Conservation (phyloP, 768 basidiomycete genomes). For the Tricholoma sp. region DNA sequence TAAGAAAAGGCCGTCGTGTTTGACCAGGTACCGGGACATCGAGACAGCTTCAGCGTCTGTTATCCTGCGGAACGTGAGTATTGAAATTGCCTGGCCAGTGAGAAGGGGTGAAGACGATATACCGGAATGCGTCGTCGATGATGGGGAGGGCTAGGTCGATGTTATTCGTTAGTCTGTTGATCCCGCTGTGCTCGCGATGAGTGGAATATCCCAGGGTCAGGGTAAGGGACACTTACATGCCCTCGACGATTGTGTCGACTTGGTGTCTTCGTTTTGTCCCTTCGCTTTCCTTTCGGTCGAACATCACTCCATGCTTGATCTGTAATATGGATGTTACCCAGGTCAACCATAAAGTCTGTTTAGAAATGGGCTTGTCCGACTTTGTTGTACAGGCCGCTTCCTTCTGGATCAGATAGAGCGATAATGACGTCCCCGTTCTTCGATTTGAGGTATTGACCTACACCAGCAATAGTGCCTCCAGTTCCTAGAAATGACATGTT, state of each 20-base stretch:
- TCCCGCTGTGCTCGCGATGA: constrained; percentile 50
- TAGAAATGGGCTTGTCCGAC: constrained; percentile 26
- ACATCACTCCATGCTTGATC: constrained; percentile 95
- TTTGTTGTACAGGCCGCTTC: constrained; percentile 94
- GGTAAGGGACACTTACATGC: constrained; percentile 50
- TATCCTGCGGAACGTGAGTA: constrained; percentile 44
- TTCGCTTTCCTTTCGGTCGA: constrained; percentile 86
- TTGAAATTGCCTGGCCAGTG: too few species aligned
- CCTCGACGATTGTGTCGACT: constrained; percentile 95
- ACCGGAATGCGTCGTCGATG: constrained; percentile 90
- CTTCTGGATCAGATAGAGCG: constrained; percentile 86
- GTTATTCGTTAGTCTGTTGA: constrained; percentile 91
- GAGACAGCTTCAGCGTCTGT: constrained; percentile 92
- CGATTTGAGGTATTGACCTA: constrained; percentile 74
- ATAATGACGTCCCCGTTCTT: constrained; percentile 63
- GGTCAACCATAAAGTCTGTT: too few species aligned
- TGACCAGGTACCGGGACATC: constrained; percentile 92
- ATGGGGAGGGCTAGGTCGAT: constrained; percentile 79
- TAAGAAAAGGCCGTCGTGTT: constrained; percentile 88
- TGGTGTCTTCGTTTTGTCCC: constrained; percentile 91
- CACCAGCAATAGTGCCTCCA: constrained; percentile 91
- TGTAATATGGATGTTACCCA: constrained; percentile 16
- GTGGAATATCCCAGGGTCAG: not conserved
- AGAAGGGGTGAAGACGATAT: constrained; percentile 6
- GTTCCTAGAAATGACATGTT: constrained; percentile 53